Percentiles rank a stretch among this genome's conserved stretches.
Conservation (phyloP, 768 basidiomycete species). For the Amanita pseudoporphyria region DNA sequence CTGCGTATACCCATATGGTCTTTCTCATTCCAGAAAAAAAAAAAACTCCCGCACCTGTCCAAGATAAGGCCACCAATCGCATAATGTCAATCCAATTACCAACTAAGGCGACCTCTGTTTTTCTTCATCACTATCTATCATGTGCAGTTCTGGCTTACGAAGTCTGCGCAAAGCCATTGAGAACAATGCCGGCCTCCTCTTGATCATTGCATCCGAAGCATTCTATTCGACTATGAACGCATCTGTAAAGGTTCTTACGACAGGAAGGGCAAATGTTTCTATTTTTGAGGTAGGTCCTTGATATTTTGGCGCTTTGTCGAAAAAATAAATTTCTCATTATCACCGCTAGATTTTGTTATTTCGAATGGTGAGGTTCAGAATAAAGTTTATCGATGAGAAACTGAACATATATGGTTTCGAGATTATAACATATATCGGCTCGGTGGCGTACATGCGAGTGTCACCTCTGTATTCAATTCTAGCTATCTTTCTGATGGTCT, state of each 20-base stretch:
- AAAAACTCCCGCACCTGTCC: too few relatives aligned
- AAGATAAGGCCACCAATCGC: too few relatives aligned
- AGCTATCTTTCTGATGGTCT: neutral
- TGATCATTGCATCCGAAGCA: neutral
- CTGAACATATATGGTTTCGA: neutral
- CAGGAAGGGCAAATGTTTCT: neutral
- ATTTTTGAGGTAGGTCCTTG: neutral
- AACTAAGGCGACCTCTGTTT: neutral
- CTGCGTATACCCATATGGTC: too few relatives aligned
- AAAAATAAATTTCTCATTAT: neutral
- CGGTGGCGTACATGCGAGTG: conserved; percentile 2
- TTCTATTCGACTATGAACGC: conserved; percentile 2
- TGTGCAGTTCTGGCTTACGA: too few relatives aligned
- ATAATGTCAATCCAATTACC: too few relatives aligned
- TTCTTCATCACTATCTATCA: neutral
- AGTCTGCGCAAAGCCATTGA: neutral
- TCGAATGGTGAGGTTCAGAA: neutral
- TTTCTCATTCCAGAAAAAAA: too few relatives aligned
- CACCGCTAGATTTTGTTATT: neutral
- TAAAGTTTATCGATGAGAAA: neutral
- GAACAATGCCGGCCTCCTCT: conserved; percentile 1
- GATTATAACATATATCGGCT: neutral
- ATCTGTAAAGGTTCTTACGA: neutral
- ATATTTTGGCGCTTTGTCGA: neutral
- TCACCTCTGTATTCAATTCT: too few relatives aligned